These are phyloP conservation scores for Shiraia sp. DNA, from an alignment of 2,329 filamentous ascomycete species.

Conservation along the genomic window DNA sequence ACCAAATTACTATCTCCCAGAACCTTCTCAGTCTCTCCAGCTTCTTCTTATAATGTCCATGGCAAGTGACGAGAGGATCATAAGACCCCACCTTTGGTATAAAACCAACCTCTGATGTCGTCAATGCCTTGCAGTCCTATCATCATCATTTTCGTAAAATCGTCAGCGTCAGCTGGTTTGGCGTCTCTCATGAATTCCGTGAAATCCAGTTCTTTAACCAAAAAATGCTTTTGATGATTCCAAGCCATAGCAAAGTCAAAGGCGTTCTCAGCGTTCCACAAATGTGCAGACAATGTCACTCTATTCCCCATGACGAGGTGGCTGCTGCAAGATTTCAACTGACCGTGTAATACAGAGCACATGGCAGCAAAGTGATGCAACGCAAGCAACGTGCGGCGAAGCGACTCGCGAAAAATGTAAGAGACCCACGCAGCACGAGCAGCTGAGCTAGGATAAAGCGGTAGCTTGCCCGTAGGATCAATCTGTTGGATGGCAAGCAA, in stretches of 20 bases:
- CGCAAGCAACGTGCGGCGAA: conserved; percentile 56
- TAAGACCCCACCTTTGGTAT: conserved; percentile 21
- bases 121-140: conserved; percentile 31
- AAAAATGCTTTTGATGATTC: conserved; percentile 34
- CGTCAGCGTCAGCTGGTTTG: conserved; percentile 32
- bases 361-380: conserved; percentile 50
- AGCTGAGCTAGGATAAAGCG: conserved; percentile 46
- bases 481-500: conserved; percentile 11
- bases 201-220: conserved; percentile 36
- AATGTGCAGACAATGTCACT: conserved; percentile 30
- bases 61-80: too few relatives aligned
- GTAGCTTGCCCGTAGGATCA: conserved; percentile 26
- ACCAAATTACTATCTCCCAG: too few relatives aligned
- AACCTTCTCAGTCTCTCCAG: conserved; percentile 36
- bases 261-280: conserved; percentile 35
- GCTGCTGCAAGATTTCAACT: conserved; percentile 15
- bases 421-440: conserved; percentile 52
- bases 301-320: conserved; percentile 10
- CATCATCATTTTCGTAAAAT: conserved; percentile 34
- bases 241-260: conserved; percentile 38
- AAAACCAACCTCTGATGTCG: conserved; percentile 36
- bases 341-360: conserved; percentile 22
- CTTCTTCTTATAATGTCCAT: too few relatives aligned
- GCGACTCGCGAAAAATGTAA: conserved; percentile 60
- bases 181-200: conserved; percentile 24